Evolutionary conservation across 176 grass and related monocot species (phyloP), one percentile per base, ranked within the genome.

Genomic region (Triticum turgidum): DNA sequence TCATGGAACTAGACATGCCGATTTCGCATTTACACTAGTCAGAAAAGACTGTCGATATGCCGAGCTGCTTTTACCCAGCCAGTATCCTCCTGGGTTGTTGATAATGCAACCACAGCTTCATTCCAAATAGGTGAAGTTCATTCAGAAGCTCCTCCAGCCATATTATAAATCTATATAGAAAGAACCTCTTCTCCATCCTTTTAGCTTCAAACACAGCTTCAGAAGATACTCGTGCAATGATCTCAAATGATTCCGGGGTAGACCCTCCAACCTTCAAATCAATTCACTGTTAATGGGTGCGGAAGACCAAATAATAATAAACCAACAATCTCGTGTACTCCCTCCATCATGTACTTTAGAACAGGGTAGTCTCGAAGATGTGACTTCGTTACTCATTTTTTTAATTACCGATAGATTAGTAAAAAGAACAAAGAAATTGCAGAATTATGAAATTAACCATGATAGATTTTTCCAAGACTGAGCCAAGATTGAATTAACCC

Each of bases 151-250:
- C 85, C 86, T 97, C 95, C 10, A 92, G 49, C 88, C 88, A 94
- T 73, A 92, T 89, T 20, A 83, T 81, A 17, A 92, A 70, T 52
- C 58, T 64, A 65, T 41, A 73, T 34, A 94, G 27, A 79, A 92
- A 54, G 56, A 80, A 88, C 44, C 33, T 90, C 6, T 18, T 84
- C 3, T 73, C 83, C 85, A 63, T 77, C 77, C 83, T 92, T 91
- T 89, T 97, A 70, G 78, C 90, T 47, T 97, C 92, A 20, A 94
- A 85, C 20, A 97, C 81, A 32, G 92, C 92, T 87, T 97, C 90
- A 81, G 88, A 97, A 62, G 95, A 94, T 22, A 89, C 56, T 62
- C 90, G 93, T 45, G 84, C 95, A 69, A 97, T 86, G 76, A 91
- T 94, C 52, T 94, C 79, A 85, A 94, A 97, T 30, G 90, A 89